phyloP scores from a whole-genome alignment of 192 early-diverging fungal genomes.

The Coemansia sp. region DNA sequence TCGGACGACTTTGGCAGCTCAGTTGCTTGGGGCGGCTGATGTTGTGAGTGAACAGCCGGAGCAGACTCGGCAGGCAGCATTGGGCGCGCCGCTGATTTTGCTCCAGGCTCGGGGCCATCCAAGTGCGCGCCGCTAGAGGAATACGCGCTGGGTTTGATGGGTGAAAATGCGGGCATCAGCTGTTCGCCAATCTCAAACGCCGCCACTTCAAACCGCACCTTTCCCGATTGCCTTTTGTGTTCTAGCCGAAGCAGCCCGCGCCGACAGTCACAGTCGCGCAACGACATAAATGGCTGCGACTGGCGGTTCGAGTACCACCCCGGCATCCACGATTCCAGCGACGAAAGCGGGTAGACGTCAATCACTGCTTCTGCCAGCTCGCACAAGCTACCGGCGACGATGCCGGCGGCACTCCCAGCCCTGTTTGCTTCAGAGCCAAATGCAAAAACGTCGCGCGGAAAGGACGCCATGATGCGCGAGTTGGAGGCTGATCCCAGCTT shows the following conservation, averaged over 20 bases:
- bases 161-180: slow-evolving; percentile 12
- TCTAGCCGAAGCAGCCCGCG: slow-evolving; percentile 34
- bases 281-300: slow-evolving; percentile 14
- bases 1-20: slow-evolving; percentile 45
- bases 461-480: slow-evolving; percentile 27
- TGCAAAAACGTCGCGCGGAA: slow-evolving; percentile 19
- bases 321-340: slow-evolving; percentile 41
- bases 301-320: slow-evolving; percentile 47
- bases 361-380: slow-evolving; percentile 31
- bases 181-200: slow-evolving; percentile 27
- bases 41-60: background rate
- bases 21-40: no score
- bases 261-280: slow-evolving; percentile 22
- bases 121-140: background rate
- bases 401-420: background rate
- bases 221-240: slow-evolving; percentile 38
- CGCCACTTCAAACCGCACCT: slow-evolving; percentile 33
- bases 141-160: background rate
- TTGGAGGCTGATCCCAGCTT: background rate
- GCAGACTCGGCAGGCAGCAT: background rate
- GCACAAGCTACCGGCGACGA: slow-evolving; percentile 3
- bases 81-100: no score
- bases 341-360: slow-evolving; percentile 26
- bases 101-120: background rate
- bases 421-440: no score